Percentiles rank a stretch among this genome's conserved stretches.
Evolutionary conservation across 805 yeast genomes (phyloP).

Genomic region (Candida sonorensis): DNA sequence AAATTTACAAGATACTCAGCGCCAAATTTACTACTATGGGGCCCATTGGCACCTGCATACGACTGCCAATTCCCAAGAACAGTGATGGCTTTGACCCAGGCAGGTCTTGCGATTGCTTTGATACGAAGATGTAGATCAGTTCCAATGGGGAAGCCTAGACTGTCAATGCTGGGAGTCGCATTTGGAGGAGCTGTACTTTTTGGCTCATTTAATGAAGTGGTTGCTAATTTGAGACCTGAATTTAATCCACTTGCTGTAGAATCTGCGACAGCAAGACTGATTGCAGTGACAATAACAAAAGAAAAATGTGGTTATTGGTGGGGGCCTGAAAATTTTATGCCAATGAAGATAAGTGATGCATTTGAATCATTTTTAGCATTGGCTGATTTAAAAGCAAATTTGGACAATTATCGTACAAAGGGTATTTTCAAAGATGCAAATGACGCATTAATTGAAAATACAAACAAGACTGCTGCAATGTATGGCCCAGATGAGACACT

Average conservation of each 20-base stretch:
- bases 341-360: conserved; percentile 31
- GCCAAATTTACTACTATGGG: conserved; percentile 24
- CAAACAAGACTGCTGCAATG: background rate
- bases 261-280: conserved; percentile 17
- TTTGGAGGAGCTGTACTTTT: background rate
- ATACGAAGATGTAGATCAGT: background rate
- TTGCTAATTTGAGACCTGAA: background rate
- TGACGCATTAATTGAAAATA: conserved; percentile 1
- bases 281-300: conserved; percentile 27
- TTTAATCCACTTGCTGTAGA: conserved; percentile 24
- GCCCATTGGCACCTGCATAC: conserved; percentile 30
- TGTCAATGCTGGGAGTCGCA: background rate
- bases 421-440: background rate
- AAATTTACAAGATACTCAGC: conserved; percentile 21
- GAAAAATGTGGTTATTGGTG: conserved; percentile 38
- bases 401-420: background rate
- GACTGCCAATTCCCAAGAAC: conserved; percentile 24
- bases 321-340: conserved; percentile 44
- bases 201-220: background rate
- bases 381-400: conserved; percentile 6
- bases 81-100: conserved; percentile 21
- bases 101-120: conserved; percentile 15
- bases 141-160: background rate
- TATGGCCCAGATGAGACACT: conserved; percentile 4
- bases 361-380: conserved; percentile 12